Evolutionary conservation across 805 yeast genomes (phyloP).

Genomic region (Hanseniaspora singularis): DNA sequence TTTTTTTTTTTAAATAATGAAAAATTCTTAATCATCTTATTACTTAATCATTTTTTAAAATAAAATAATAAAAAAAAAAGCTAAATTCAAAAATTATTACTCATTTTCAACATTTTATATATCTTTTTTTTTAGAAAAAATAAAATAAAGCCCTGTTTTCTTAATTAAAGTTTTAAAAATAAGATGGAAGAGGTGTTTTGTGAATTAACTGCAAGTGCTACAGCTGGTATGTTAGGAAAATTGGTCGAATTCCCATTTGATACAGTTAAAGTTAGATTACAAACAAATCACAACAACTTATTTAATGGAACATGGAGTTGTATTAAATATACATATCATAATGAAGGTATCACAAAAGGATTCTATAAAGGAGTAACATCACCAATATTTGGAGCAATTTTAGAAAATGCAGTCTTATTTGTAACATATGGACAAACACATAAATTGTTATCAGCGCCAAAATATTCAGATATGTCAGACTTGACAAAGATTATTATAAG

Average conservation of each 20-base stretch:
- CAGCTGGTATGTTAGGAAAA: constrained; percentile 74
- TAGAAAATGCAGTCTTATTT: constrained; percentile 75
- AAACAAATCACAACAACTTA: constrained; percentile 52
- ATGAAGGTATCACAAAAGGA: constrained; percentile 62
- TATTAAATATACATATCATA: constrained; percentile 43
- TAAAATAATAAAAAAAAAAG: too few relatives aligned
- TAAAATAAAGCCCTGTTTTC: too few relatives aligned
- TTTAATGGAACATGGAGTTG: constrained; percentile 55
- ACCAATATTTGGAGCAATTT: constrained; percentile 81
- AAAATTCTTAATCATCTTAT: too few relatives aligned
- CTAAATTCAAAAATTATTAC: background rate
- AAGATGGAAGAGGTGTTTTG: constrained; percentile 28
- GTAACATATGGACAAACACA: constrained; percentile 46
- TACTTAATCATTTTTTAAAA: too few relatives aligned
- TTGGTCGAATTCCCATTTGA: constrained; percentile 85
- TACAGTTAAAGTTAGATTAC: constrained; percentile 78
- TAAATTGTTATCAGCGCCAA: constrained; percentile 20
- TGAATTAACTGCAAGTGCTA: constrained; percentile 26
- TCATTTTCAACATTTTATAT: too few relatives aligned
- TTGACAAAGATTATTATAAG: constrained; percentile 38
- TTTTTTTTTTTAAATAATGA: too few relatives aligned
- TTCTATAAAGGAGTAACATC: constrained; percentile 69
- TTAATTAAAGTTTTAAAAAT: background rate
- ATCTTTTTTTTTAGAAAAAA: too few relatives aligned
- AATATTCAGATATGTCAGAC: background rate